phyloP scores from a whole-genome alignment of 331 rosid genomes.

The Pyracantha coccinea region DNA sequence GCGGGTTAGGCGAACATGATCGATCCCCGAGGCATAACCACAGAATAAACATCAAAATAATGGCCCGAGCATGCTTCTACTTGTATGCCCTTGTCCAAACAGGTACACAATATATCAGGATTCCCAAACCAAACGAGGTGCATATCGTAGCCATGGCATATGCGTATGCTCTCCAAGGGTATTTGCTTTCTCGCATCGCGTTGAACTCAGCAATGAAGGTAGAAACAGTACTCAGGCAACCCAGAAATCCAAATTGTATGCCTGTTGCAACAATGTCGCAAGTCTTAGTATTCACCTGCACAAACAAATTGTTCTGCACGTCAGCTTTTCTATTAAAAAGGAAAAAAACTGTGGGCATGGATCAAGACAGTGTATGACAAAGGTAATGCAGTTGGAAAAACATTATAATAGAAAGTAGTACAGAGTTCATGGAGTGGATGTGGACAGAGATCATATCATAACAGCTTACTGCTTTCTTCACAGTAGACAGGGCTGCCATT shows the following conservation, averaged over 20 bases:
- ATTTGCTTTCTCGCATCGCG: constrained; percentile 59
- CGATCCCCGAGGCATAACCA: too few species aligned
- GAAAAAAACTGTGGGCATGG: neutral
- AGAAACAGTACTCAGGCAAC: constrained; percentile 81
- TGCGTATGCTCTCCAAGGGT: constrained; percentile 65
- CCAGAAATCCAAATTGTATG: constrained; percentile 61
- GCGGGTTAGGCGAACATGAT: neutral
- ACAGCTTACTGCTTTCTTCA: constrained; percentile 45
- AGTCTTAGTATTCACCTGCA: constrained; percentile 32
- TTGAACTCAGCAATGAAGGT: constrained; percentile 73
- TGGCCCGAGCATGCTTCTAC: constrained; percentile 10
- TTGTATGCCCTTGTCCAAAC: constrained; percentile 52
- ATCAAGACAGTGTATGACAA: neutral
- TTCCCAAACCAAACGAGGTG: constrained; percentile 52
- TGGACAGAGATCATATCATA: neutral
- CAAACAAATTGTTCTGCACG: neutral
- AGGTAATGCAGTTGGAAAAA: neutral
- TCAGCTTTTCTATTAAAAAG: too few species aligned
- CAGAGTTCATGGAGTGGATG: neutral
- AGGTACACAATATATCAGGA: constrained; percentile 56
- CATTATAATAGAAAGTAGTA: too few species aligned
- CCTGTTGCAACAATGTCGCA: constrained; percentile 48
- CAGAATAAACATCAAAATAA: neutral
- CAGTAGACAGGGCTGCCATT: constrained; percentile 63
- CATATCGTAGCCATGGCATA: constrained; percentile 50